Percentiles rank a stretch among this genome's conserved stretches.
These are phyloP conservation scores for Candida andamanensis DNA, from an alignment of 805 yeast species.

Conservation along the genomic window DNA sequence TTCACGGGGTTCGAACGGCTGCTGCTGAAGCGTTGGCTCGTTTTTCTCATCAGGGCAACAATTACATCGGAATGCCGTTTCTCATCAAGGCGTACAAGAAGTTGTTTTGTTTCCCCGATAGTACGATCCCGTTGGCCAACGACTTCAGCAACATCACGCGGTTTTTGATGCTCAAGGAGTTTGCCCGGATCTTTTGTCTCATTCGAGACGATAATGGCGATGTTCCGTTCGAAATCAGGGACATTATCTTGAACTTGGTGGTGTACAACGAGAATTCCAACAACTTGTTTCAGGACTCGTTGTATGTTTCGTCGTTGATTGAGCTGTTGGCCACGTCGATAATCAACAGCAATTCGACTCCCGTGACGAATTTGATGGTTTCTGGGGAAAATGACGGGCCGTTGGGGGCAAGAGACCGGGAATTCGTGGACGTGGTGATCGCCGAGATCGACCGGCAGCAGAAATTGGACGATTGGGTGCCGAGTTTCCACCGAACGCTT, in stretches of 20 bases:
- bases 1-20: constrained; percentile 81
- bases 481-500: constrained; percentile 58
- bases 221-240: constrained; percentile 54
- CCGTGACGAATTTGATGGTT: constrained; percentile 5
- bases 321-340: constrained; percentile 41
- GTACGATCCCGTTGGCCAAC: constrained; percentile 68
- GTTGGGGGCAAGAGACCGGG: constrained; percentile 6
- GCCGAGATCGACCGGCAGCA: constrained; percentile 70
- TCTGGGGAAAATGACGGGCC: constrained; percentile 5
- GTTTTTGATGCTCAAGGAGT: constrained; percentile 65
- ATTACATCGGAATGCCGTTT: constrained; percentile 70
- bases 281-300: constrained; percentile 70
- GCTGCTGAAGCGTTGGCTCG: constrained; percentile 77
- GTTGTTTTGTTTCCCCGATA: constrained; percentile 65
- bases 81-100: constrained; percentile 63
- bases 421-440: constrained; percentile 28
- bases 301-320: constrained; percentile 57
- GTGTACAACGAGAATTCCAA: constrained; percentile 82
- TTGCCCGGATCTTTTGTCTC: constrained; percentile 56
- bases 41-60: constrained; percentile 55
- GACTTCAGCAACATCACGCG: constrained; percentile 68
- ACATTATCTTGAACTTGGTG: constrained; percentile 63
- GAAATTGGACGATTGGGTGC: constrained; percentile 81
- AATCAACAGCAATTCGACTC: constrained; percentile 13
- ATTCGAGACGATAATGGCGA: constrained; percentile 59